phyloP scores from a whole-genome alignment of 371 early-diverging fungal genomes.

The Umbelopsis sp. region DNA sequence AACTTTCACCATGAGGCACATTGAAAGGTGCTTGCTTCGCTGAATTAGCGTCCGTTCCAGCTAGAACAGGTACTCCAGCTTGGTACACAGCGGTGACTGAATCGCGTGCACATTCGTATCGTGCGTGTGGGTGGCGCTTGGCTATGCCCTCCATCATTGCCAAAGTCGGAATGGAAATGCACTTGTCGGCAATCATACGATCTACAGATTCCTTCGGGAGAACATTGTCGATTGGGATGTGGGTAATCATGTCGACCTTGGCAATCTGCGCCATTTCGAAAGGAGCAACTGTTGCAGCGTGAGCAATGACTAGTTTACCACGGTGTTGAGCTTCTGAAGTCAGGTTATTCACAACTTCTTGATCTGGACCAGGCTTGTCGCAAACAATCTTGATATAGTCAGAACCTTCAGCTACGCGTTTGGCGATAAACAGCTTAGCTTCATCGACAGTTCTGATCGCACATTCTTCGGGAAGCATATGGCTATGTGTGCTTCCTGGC shows the following conservation, averaged over 20 bases:
- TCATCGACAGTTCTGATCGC: neutral
- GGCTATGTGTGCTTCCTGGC: constrained; percentile 2
- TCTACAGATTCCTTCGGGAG: neutral
- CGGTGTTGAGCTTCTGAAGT: neutral
- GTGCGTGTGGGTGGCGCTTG: neutral
- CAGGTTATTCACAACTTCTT: neutral
- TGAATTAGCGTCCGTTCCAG: constrained; percentile 12
- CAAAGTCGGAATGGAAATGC: constrained; percentile 1
- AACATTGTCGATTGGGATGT: neutral
- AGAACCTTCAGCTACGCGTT: neutral
- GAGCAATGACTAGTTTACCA: neutral
- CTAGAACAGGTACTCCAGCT: constrained; percentile 1
- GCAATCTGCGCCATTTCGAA: constrained; percentile 9
- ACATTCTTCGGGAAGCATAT: constrained; percentile 2
- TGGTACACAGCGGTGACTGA: constrained; percentile 8
- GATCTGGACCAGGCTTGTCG: constrained; percentile 11
- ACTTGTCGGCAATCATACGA: neutral
- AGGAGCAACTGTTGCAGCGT: constrained; percentile 1
- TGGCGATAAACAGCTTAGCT: neutral
- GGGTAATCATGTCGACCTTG: constrained; percentile 11
- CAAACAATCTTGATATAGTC: constrained; percentile 16
- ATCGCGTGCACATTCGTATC: neutral
- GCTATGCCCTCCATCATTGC: constrained; percentile 12
- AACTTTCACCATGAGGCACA: constrained; percentile 6
- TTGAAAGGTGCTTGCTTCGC: neutral